These are phyloP conservation scores for Xylaria sp. DNA, from an alignment of 2,329 filamentous ascomycete species.

Conservation along the genomic window DNA sequence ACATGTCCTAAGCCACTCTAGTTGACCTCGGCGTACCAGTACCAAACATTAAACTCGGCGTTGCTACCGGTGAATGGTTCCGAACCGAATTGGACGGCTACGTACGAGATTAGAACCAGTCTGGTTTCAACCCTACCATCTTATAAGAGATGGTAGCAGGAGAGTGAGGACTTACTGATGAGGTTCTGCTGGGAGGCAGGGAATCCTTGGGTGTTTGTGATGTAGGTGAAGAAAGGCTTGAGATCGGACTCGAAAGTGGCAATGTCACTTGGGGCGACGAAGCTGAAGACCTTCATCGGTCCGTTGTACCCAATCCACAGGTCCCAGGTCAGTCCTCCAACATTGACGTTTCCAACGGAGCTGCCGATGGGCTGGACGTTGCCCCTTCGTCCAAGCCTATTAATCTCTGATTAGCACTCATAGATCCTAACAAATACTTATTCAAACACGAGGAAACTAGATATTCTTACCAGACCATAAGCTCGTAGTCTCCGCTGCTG, in stretches of 20 bases:
- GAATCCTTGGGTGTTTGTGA: conserved; percentile 33
- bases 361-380: conserved; percentile 34
- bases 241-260: conserved; percentile 31
- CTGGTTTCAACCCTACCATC: not conserved
- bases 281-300: conserved; percentile 38
- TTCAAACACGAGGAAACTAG: not conserved
- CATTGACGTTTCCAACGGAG: conserved; percentile 29
- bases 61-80: conserved; percentile 36
- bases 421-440: not conserved
- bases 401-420: conserved; percentile 12
- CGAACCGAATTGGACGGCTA: conserved; percentile 36
- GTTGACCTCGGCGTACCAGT: conserved; percentile 35
- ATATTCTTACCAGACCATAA: conserved; percentile 38
- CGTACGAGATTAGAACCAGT: conserved; percentile 8
- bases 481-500: conserved; percentile 36
- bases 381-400: conserved; percentile 30
- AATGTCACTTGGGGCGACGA: conserved; percentile 30
- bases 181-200: conserved; percentile 35
- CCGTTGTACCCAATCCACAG: conserved; percentile 38
- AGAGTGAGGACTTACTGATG: conserved; percentile 30
- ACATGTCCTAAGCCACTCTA: not conserved
- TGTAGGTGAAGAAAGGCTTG: conserved; percentile 34
- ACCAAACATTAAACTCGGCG: conserved; percentile 35
- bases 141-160: not conserved
- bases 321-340: conserved; percentile 30